Evolutionary conservation across 371 early-diverging fungal species (phyloP).

Genomic region (Actinomortierella wolfii): DNA sequence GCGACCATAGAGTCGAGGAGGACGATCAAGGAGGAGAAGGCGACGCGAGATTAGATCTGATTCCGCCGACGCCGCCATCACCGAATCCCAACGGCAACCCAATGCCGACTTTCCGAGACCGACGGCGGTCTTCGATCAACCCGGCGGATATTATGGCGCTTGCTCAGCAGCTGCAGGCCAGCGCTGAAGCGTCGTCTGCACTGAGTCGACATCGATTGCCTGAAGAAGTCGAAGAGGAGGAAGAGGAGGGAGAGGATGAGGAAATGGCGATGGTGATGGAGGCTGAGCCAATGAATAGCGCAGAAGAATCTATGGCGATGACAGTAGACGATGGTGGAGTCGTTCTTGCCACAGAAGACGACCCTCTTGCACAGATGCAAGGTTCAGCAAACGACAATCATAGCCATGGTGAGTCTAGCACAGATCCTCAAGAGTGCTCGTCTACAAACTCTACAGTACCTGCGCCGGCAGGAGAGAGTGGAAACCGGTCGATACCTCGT

Average conservation of each 20-base stretch:
- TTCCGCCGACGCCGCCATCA: slow-evolving; percentile 36
- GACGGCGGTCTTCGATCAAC: slow-evolving; percentile 31
- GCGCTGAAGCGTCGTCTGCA: slow-evolving; percentile 12
- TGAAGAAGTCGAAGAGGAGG: slow-evolving; percentile 1
- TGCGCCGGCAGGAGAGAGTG: too few species aligned
- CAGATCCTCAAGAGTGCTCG: too few species aligned
- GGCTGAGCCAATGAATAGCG: too few species aligned
- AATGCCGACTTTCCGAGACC: slow-evolving; percentile 49
- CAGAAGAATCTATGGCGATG: too few species aligned
- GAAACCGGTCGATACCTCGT: too few species aligned
- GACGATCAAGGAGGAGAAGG: neutral
- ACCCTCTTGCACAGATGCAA: too few species aligned
- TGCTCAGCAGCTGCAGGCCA: slow-evolving; percentile 37
- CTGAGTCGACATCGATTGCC: neutral
- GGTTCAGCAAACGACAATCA: too few species aligned
- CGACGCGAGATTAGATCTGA: neutral
- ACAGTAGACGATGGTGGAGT: too few species aligned
- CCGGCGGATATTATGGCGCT: slow-evolving; percentile 44
- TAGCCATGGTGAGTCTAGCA: too few species aligned
- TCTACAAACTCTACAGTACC: too few species aligned
- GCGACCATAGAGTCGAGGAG: neutral
- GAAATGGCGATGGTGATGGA: neutral
- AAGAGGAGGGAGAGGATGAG: neutral
- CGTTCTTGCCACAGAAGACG: too few species aligned
- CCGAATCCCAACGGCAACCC: slow-evolving; percentile 38